Base-by-base conservation (phyloP, 2,329 filamentous ascomycete species). In the Chaetothyriales sp. region DNA sequence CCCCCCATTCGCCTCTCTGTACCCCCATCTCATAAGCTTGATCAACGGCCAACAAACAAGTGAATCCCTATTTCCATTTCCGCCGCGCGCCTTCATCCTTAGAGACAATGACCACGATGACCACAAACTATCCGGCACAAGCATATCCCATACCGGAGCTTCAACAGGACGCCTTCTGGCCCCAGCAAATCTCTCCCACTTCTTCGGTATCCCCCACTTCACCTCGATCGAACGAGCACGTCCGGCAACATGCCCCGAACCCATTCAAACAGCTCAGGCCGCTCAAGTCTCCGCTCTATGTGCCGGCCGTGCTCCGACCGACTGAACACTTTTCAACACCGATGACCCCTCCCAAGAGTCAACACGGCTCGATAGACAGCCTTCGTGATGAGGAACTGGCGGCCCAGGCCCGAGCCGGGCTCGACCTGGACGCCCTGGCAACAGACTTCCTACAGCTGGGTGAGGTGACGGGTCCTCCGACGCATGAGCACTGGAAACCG, bases 401-500 rank as follows among this genome's bases (percentile, higher is more conserved):
- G 22, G 62, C 62, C 7, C 49, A 46, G 7, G 36, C 20, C 15
- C 46, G 52, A 32, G 46, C 44, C 7, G 49, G 46, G 42, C 48
- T 49, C 20, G 55, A 51, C 25, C 46, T 53, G 25, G 48, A 53
- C 42, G 49, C 52, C 8, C 52, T 55, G 45, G 51, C 52, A 20
- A 54, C 58, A 46, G 57, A 60, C 26, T 69, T 71, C 52, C 9
- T 39, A 1, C 71, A 75, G 43, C 65, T 78, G 47, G 76, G 76
- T 19, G 69, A 73, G 44, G 74, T 80, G 3, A 76, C 75, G 12
- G 79, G 79, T 4, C 69, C 71, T 18, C 79, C 79, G 3, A 81
- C 77, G 5, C 72, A 74, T 53, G 77, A 79, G 52, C 79, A 82
- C 65, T 83, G 79, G 79, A 80, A 82, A 75, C 76, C 77, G 15